Conservation (phyloP, 805 yeast genomes). For the Lachancea fermentati region DNA sequence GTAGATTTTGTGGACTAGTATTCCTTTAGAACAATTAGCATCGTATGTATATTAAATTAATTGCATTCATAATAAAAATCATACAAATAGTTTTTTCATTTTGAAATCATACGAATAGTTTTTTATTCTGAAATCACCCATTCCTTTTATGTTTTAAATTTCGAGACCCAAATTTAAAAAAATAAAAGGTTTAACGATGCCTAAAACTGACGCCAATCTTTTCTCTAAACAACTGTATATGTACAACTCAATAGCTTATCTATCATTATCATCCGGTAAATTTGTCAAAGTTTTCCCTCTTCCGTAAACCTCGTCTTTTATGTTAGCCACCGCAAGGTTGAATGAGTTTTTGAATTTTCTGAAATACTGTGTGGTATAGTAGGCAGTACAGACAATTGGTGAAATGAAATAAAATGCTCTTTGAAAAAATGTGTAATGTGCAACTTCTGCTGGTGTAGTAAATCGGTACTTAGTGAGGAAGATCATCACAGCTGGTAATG, state of each 20-base stretch:
- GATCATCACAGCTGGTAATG: conserved; percentile 2
- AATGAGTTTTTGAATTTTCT: neutral
- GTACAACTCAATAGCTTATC: neutral
- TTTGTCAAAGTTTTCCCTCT: conserved; percentile 52
- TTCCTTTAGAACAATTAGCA: no score
- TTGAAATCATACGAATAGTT: no score
- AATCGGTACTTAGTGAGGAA: conserved; percentile 4
- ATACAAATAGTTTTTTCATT: no score
- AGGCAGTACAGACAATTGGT: conserved; percentile 4
- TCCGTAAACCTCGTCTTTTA: conserved; percentile 54
- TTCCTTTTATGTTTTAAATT: neutral
- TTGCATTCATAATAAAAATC: no score
- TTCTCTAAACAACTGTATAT: no score
- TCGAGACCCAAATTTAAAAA: neutral
- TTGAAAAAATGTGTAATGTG: conserved; percentile 4
- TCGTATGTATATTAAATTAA: no score
- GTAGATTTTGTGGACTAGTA: no score
- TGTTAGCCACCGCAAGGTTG: conserved; percentile 30
- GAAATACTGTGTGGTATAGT: neutral
- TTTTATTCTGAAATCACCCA: no score
- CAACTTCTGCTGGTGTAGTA: neutral
- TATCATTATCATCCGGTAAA: conserved; percentile 10
- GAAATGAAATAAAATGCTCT: conserved; percentile 6
- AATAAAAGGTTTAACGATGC: neutral
- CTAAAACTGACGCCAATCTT: neutral